Base-by-base conservation (phyloP, 2,329 filamentous ascomycete genomes). In the Ophioceras dolichostomum region DNA sequence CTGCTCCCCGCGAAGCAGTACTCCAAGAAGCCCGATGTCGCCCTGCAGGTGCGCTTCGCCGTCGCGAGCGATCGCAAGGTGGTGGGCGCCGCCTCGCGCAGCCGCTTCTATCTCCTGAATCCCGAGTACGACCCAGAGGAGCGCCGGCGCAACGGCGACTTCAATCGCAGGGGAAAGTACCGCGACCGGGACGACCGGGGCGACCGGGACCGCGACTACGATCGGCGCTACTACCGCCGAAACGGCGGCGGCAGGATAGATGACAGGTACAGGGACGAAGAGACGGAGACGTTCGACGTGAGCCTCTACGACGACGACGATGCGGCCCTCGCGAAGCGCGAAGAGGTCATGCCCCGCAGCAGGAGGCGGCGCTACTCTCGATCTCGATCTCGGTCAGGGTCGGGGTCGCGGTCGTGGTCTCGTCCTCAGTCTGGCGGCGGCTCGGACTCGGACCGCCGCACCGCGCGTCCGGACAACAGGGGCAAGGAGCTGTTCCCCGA, bases 31-130 rank as follows among this genome's bases (percentile, higher is more conserved):
- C 79, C 85, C 4, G 76, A 87, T 22, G 68, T 74, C 30, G 67
- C 69, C 19, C 65, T 98, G 4, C 71, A 76, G 41, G 67, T 95
- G 30, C 77, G 91, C 34, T 70, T 83, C 42, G 81, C 88, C 1
- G 71, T 87, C 5, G 65, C 70, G 19, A 69, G 75, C 17, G 91
- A 98, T 60, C 80, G 70, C 53, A 98, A 98, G 60, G 73, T 77
- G 49, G 73, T 67, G 31, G 80, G 84, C 29, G 89, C 91, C 2
- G 75, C 85, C 10, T 72, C 81, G 36, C 73, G 83, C 43, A 96
- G 89, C 59, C 74, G 85, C 10, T 96, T 93, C 62, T 98, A 98
- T 55, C 75, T 95, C 26, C 71, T 91, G 50, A 84, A 96, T 49
- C 89, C 89, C 1, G 84, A 94, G 48, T 77, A 87, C 53, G 88